Evolutionary conservation across 768 basidiomycete genomes (phyloP).

Genomic region (Termitomyces sp.): DNA sequence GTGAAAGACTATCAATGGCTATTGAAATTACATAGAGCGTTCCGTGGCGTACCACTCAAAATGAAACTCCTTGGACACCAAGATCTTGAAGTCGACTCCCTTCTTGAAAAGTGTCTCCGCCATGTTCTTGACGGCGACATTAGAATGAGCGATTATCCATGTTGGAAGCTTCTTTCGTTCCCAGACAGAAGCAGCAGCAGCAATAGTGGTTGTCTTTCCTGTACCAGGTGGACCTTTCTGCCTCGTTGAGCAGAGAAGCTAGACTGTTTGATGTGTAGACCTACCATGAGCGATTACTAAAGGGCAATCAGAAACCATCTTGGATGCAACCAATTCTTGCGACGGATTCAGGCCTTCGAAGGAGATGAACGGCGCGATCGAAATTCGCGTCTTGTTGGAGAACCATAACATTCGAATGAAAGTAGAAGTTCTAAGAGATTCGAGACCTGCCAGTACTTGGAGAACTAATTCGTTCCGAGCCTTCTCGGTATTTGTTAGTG

Average conservation of each 20-base stretch:
- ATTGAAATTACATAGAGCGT: background rate
- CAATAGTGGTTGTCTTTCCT: conserved; percentile 49
- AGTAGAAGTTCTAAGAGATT: conserved; percentile 18
- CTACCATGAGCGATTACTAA: conserved; percentile 36
- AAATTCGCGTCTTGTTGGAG: conserved; percentile 9
- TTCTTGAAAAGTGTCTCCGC: conserved; percentile 35
- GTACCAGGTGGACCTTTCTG: conserved; percentile 50
- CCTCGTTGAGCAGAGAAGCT: background rate
- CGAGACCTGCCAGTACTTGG: conserved; percentile 25
- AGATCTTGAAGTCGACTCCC: conserved; percentile 32
- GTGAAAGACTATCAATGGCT: background rate
- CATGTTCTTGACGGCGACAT: conserved; percentile 47
- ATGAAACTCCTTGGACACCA: conserved; percentile 45
- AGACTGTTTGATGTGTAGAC: background rate
- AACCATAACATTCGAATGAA: conserved; percentile 40
- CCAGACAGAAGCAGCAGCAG: conserved; percentile 36
- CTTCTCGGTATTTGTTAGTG: conserved; percentile 32
- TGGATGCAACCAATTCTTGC: conserved; percentile 28
- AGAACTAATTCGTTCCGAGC: conserved; percentile 34
- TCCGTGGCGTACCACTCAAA: conserved; percentile 35
- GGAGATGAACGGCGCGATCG: background rate
- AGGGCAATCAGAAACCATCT: conserved; percentile 27
- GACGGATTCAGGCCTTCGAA: conserved; percentile 27
- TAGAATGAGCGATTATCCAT: conserved; percentile 45
- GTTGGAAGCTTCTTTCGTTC: conserved; percentile 15